Conservation (phyloP, 2,329 filamentous ascomycete genomes). For the Colletotrichum chrysophilum region DNA sequence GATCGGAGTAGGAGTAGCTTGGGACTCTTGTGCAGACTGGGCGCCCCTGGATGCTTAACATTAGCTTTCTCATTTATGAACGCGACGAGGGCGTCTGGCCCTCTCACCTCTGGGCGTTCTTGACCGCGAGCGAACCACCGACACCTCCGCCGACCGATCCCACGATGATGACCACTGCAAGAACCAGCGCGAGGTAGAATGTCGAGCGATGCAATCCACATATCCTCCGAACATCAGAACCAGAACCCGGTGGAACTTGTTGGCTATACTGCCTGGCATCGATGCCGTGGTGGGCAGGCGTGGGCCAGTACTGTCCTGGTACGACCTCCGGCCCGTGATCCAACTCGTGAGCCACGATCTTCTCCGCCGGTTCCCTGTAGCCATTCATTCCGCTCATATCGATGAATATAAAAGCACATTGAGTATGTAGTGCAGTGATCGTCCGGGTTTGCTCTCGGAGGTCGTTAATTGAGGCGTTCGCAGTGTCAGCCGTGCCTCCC, state of each 20-base stretch:
- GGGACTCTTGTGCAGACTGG: neutral
- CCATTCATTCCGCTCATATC: neutral
- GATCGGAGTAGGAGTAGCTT: neutral
- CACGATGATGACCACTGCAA: neutral
- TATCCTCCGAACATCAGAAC: neutral
- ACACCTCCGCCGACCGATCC: neutral
- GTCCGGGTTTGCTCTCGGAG: neutral
- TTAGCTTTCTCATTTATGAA: fast-evolving
- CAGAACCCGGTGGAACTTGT: neutral
- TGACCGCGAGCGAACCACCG: neutral
- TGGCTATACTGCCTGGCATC: neutral
- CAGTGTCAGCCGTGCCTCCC: neutral
- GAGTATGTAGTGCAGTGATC: neutral
- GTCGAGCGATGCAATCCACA: neutral
- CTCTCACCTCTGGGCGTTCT: neutral
- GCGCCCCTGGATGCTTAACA: neutral
- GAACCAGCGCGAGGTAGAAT: neutral
- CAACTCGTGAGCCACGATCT: neutral
- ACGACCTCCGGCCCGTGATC: neutral
- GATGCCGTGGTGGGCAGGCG: neutral
- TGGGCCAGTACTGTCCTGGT: neutral
- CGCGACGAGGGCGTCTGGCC: neutral
- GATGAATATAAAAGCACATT: neutral
- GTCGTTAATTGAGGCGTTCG: neutral
- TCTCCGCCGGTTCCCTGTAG: neutral